Evolutionary conservation across 2,329 filamentous ascomycete species (phyloP).

Genomic region (Fusarium papillatum): DNA sequence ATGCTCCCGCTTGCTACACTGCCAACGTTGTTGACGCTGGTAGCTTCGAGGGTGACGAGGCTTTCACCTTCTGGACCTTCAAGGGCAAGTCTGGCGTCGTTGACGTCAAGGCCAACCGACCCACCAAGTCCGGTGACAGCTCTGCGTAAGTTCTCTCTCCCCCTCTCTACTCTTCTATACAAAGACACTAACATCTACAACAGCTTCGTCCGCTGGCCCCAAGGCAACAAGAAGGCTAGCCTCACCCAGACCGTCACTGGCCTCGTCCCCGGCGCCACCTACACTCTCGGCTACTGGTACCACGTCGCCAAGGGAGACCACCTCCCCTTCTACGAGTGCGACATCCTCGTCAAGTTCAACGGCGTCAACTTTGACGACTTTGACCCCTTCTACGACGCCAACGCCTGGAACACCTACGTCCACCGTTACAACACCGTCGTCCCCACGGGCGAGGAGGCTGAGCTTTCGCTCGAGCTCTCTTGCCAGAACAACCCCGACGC

Average conservation of each 20-base stretch:
- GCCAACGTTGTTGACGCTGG: background rate
- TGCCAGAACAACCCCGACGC: conserved; percentile 5
- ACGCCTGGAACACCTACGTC: conserved; percentile 4
- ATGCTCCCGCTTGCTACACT: background rate
- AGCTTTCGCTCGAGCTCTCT: conserved; percentile 13
- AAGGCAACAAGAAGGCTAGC: background rate
- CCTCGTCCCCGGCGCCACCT: background rate
- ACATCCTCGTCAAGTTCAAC: conserved; percentile 17
- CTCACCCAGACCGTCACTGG: conserved; percentile 2
- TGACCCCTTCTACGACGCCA: conserved; percentile 17
- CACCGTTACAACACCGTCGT: conserved; percentile 4
- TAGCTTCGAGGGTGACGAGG: conserved; percentile 5
- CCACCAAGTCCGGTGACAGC: background rate
- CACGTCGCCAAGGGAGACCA: background rate
- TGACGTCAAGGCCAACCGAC: background rate
- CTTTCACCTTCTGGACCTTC: background rate
- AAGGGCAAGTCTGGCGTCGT: background rate
- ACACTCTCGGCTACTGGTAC: conserved; percentile 16
- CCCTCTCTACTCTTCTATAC: background rate
- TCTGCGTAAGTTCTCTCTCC: background rate
- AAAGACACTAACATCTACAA: background rate
- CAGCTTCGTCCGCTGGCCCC: conserved; percentile 16
- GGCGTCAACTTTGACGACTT: conserved; percentile 16
- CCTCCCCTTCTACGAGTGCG: conserved; percentile 11
- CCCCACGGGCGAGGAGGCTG: background rate